Evolutionary conservation across 805 yeast genomes (phyloP).

Genomic region (Komagataella kurtzmanii): DNA sequence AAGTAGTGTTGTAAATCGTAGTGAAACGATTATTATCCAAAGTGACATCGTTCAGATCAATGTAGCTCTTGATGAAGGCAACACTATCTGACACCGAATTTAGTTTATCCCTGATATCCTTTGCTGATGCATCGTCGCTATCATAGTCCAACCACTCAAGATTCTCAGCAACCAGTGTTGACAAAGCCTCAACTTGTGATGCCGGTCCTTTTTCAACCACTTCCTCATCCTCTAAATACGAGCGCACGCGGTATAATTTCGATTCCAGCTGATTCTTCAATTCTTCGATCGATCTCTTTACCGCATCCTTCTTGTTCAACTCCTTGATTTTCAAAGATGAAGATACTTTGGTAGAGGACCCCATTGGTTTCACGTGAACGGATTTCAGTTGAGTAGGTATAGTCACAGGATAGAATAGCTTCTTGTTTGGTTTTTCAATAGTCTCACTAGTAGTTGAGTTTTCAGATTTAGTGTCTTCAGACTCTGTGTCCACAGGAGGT

Average conservation of each 20-base stretch:
- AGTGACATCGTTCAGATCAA: conserved; percentile 30
- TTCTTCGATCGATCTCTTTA: conserved; percentile 39
- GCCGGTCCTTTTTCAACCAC: conserved; percentile 26
- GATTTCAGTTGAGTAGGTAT: conserved; percentile 17
- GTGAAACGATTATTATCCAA: conserved; percentile 32
- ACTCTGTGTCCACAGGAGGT: conserved; percentile 3
- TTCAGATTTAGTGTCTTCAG: conserved; percentile 4
- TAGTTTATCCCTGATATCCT: conserved; percentile 23
- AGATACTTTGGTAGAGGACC: conserved; percentile 29
- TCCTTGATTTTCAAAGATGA: conserved; percentile 34
- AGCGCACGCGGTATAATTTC: conserved; percentile 56
- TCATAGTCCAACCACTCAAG: conserved; percentile 76
- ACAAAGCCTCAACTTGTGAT: conserved; percentile 21
- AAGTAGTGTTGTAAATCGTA: conserved; percentile 27
- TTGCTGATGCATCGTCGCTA: conserved; percentile 33
- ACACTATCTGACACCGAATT: conserved; percentile 15
- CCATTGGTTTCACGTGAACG: conserved; percentile 32
- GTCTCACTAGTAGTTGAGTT: conserved; percentile 4
- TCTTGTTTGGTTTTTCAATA: conserved; percentile 10
- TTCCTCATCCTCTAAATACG: conserved; percentile 42
- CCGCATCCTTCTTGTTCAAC: conserved; percentile 42
- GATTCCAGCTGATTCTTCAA: conserved; percentile 60
- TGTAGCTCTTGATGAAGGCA: conserved; percentile 20
- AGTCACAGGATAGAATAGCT: conserved; percentile 4
- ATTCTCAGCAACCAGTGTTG: conserved; percentile 26